Base-by-base conservation (phyloP, 371 early-diverging fungal species). In the Lichtheimia ornata region DNA sequence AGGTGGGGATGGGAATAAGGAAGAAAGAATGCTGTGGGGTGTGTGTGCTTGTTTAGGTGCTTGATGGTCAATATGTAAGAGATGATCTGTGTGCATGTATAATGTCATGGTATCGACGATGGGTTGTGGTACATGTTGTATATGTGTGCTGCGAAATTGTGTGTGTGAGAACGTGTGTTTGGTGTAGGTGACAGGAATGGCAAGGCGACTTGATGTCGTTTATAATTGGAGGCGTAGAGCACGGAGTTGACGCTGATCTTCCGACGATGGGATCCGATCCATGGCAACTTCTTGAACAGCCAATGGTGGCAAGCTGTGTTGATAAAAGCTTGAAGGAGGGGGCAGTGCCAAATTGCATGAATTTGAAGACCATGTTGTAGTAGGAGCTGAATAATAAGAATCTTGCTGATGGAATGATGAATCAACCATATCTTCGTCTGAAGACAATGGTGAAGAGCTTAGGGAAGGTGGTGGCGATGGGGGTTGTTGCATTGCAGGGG, bases 171-270 rank as follows among this genome's bases (percentile, higher is more conserved):
- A 11, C 11, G 14, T n/a, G 45, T 44, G 45, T n/a, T n/a, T 44
- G n/a, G 17, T 20, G 47, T 6, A 20, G 47, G 47, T 51, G 52
- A 14, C 25, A 18, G 27, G 27, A 18, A 35, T 17, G 27, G 17
- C 20, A 55, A 30, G n/a, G n/a, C 6, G 17, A 12, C 28, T 20
- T 15, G 27, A 25, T 15, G 13, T 18, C 5, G 20, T 56, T 56
- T 45, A 56, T 56, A 56, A 56, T 25, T 56, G 57, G 17, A 35
- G 53, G 57, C 71, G 73, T 15, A 80, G 56, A 17, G 76, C 75
- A 53, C 61, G 64, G 7, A 81, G 56, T 65, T 81, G 82, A 43
- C 82, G 70, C 55, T 72, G 69, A 42, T 81, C 82, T 67, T 81
- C 82, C 42, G 77, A 71, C 2, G 69, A 78, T n/a, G 75, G 74